These are phyloP conservation scores for Apiotrichum siamense DNA, from an alignment of 1,284 basidiomycete genomes.

Conservation along the genomic window DNA sequence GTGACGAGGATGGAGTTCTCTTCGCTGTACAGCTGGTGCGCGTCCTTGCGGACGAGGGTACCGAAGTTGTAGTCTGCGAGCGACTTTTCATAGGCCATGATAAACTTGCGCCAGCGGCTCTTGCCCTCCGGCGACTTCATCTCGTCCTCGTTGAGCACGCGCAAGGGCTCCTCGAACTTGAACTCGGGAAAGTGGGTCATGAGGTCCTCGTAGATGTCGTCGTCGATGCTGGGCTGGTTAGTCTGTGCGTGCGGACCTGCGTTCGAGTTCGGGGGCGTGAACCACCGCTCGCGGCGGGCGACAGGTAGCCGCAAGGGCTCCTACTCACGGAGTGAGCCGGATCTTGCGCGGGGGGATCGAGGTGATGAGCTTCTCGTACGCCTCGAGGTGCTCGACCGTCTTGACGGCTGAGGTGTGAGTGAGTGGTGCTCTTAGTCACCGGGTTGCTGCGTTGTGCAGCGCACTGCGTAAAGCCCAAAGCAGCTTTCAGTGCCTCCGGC, in stretches of 20 bases:
- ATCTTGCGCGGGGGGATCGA: conserved; percentile 71
- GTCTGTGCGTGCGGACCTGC: not conserved
- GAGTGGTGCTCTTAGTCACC: not conserved
- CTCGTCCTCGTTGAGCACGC: conserved; percentile 79
- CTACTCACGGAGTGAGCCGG: conserved; percentile 69
- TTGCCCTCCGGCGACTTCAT: conserved; percentile 92
- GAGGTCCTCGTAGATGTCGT: conserved; percentile 80
- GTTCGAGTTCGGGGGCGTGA: too few species aligned
- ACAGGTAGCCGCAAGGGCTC: not conserved
- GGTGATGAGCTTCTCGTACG: conserved; percentile 91
- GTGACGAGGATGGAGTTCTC: conserved; percentile 90
- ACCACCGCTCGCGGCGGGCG: not conserved
- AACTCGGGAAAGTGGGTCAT: conserved; percentile 79
- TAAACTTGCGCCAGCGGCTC: conserved; percentile 85
- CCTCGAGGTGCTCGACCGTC: conserved; percentile 92
- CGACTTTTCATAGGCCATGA: conserved; percentile 68
- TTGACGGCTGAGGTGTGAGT: conserved; percentile 61
- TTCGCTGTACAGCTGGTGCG: conserved; percentile 78
- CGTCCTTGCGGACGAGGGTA: conserved; percentile 80
- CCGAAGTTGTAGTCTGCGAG: conserved; percentile 97
- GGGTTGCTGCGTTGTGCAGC: not conserved
- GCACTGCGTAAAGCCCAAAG: too few species aligned
- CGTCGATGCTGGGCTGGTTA: conserved; percentile 62
- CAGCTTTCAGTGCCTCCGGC: not conserved
- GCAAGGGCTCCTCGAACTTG: conserved; percentile 59